Evolutionary conservation across 352 stramenopile genomes (phyloP).

Genomic region (Phytophthora meadii): DNA sequence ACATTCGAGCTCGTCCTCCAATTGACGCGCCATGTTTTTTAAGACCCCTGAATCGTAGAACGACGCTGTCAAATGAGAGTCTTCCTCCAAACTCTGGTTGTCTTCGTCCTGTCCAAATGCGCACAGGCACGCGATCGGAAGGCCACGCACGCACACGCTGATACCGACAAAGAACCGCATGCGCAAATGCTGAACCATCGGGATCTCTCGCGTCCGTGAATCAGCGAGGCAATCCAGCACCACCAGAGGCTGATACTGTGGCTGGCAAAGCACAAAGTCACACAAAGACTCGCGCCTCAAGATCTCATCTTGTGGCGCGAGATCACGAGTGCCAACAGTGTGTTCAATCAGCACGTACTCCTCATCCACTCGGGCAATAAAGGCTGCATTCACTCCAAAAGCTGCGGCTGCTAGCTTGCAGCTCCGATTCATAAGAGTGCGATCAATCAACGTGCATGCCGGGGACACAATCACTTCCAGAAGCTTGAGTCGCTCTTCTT

Average conservation of each 20-base stretch:
- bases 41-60: conserved; percentile 49
- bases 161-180: conserved; percentile 64
- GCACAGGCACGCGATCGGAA: conserved; percentile 67
- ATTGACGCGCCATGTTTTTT: conserved; percentile 47
- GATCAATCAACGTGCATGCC: conserved; percentile 66
- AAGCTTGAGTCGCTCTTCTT: conserved; percentile 56
- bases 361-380: conserved; percentile 67
- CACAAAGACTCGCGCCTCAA: conserved; percentile 57
- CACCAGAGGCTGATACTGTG: conserved; percentile 47
- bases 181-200: conserved; percentile 63
- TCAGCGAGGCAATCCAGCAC: conserved; percentile 57
- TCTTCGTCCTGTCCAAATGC: conserved; percentile 52
- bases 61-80: conserved; percentile 29
- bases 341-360: conserved; percentile 62
- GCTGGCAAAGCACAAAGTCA: conserved; percentile 65
- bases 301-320: conserved; percentile 40
- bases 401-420: conserved; percentile 54
- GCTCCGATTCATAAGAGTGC: conserved; percentile 61
- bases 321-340: conserved; percentile 34
- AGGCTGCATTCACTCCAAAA: conserved; percentile 54
- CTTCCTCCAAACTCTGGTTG: conserved; percentile 27
- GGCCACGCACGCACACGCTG: conserved; percentile 51
- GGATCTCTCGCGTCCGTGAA: conserved; percentile 52
- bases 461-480: conserved; percentile 61
- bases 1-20: conserved; percentile 57